Conservation (phyloP, 2,329 filamentous ascomycete genomes). For the Colletotrichum navitas region DNA sequence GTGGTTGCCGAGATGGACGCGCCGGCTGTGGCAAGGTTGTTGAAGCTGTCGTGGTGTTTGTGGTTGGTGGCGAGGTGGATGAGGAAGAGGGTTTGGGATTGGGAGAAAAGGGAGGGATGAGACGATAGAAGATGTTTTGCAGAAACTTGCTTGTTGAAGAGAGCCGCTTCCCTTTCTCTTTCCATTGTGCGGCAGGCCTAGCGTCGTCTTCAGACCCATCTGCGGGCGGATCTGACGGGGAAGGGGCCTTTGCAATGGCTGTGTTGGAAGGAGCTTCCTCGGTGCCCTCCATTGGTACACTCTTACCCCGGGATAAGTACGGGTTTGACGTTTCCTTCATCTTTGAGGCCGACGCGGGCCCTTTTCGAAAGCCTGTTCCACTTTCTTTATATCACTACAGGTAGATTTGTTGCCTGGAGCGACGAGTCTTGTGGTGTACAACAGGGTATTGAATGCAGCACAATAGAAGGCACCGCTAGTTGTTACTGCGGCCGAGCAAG, state of each 20-base stretch:
- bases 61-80: neutral
- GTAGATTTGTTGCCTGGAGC: neutral
- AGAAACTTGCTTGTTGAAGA: constrained; percentile 40
- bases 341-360: too few species aligned
- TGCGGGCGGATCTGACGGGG: neutral
- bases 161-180: constrained; percentile 26
- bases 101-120: constrained; percentile 35
- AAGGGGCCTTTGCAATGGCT: constrained; percentile 13
- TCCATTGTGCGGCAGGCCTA: neutral
- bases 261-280: constrained; percentile 12
- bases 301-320: neutral
- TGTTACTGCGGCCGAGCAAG: neutral
- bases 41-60: constrained; percentile 24
- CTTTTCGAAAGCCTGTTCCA: neutral
- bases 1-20: constrained; percentile 21
- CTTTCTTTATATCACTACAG: neutral
- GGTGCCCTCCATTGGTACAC: constrained; percentile 15
- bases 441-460: neutral
- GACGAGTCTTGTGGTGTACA: neutral
- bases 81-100: constrained; percentile 19
- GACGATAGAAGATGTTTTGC: constrained; percentile 39
- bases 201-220: neutral
- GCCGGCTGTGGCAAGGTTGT: constrained; percentile 25
- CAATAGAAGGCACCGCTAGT: neutral
- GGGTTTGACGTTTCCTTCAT: neutral